These are phyloP conservation scores for Globisporangium sylvaticum DNA, from an alignment of 352 stramenopile species.

Conservation along the genomic window DNA sequence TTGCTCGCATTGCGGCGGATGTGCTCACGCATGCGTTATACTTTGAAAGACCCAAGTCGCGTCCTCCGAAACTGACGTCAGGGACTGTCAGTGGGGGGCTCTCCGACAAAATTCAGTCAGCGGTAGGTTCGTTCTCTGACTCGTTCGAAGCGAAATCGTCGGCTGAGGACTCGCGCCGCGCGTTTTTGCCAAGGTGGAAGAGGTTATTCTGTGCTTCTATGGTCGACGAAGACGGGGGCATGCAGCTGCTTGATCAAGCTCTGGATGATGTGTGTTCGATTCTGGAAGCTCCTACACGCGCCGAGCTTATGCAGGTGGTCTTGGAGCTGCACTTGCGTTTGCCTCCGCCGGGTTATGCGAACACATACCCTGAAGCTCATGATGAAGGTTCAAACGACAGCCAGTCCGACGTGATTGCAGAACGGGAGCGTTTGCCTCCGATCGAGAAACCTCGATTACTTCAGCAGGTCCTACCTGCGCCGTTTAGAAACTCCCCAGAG, in stretches of 20 bases:
- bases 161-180: background rate
- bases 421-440: background rate
- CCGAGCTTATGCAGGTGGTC: conserved; percentile 5
- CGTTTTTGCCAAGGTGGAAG: conserved; percentile 11
- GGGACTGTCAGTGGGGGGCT: too few relatives aligned
- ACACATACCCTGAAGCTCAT: background rate
- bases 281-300: background rate
- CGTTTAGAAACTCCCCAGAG: conserved; percentile 18
- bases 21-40: conserved; percentile 15
- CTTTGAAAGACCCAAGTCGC: conserved; percentile 9
- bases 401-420: background rate
- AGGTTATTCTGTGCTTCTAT: background rate
- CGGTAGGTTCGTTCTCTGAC: background rate
- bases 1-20: conserved; percentile 6
- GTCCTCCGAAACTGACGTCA: background rate
- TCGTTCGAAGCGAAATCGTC: background rate
- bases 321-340: conserved; percentile 8
- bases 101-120: background rate
- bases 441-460: background rate
- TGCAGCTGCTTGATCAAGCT: conserved; percentile 6
- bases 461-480: conserved; percentile 8
- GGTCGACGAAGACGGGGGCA: conserved; percentile 1
- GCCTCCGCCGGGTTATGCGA: too few relatives aligned
- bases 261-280: conserved; percentile 7
- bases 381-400: background rate